These are phyloP conservation scores for Pugionium dolabratum DNA, from an alignment of 345 rosid genomes.

Conservation along the genomic window DNA sequence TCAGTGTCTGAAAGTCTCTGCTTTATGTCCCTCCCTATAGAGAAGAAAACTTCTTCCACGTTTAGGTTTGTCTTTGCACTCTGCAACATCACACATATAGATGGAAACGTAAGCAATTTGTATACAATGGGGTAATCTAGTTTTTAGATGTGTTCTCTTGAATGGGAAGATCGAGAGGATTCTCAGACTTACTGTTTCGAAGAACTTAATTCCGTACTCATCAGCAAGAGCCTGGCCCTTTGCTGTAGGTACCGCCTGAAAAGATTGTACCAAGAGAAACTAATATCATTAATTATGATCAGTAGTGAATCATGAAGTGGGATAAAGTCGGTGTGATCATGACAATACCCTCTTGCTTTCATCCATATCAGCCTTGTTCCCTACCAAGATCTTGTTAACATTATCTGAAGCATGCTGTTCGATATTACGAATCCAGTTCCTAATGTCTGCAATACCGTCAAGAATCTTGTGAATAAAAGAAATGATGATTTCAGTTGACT, in stretches of 20 bases:
- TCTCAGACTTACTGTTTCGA: constrained; percentile 73
- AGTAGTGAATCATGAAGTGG: constrained; percentile 1
- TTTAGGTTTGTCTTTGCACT: constrained; percentile 98
- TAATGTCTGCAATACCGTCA: constrained; percentile 65
- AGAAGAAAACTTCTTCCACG: constrained; percentile 94
- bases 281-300: background rate
- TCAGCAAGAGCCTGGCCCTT: constrained; percentile 99
- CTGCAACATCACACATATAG: constrained; percentile 44
- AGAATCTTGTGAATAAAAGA: constrained; percentile 7
- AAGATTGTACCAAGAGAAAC: constrained; percentile 29
- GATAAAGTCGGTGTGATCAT: background rate
- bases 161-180: constrained; percentile 3
- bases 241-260: constrained; percentile 91
- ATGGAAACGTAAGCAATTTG: constrained; percentile 18
- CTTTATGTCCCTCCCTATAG: constrained; percentile 91
- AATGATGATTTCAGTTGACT: background rate
- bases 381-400: constrained; percentile 95
- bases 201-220: constrained; percentile 96
- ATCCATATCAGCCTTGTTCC: constrained; percentile 99
- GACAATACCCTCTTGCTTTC: constrained; percentile 87
- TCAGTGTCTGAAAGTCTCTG: constrained; percentile 88
- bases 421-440: constrained; percentile 99
- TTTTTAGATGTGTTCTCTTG: constrained; percentile 6
- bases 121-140: background rate
- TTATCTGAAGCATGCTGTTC: constrained; percentile 89